Conservation (phyloP, 345 rosid species). For the Dipteronia dyeriana region DNA sequence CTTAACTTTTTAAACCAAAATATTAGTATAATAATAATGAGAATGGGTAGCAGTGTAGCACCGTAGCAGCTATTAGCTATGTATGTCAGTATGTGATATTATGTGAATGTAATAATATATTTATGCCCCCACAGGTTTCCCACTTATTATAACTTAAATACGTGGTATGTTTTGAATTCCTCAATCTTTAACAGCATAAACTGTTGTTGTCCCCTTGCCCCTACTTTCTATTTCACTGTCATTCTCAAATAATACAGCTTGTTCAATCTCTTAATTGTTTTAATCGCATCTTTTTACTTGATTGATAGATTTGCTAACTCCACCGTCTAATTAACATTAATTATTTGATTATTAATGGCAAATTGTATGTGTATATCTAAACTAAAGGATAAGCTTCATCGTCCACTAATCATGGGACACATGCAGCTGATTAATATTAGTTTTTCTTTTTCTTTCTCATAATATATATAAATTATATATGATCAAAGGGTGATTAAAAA, state of each 20-base stretch:
- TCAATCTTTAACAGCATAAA: slow-evolving; percentile 25
- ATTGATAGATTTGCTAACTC: background rate
- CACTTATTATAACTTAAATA: slow-evolving; percentile 13
- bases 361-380: no score
- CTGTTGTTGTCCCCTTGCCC: slow-evolving; percentile 23
- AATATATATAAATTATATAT: background rate
- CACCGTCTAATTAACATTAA: background rate
- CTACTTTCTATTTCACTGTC: background rate
- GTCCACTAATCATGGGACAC: background rate
- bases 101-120: no score
- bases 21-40: background rate
- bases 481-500: background rate
- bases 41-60: background rate
- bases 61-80: background rate
- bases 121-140: slow-evolving; percentile 21
- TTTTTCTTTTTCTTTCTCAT: no score
- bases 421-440: no score
- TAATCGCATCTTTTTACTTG: background rate
- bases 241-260: background rate
- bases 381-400: background rate
- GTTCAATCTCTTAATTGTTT: background rate
- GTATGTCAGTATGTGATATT: no score
- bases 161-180: slow-evolving; percentile 17
- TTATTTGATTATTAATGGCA: background rate
- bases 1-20: background rate